Evolutionary conservation across 768 basidiomycete genomes (phyloP).

Genomic region (Crepidotus variabilis): DNA sequence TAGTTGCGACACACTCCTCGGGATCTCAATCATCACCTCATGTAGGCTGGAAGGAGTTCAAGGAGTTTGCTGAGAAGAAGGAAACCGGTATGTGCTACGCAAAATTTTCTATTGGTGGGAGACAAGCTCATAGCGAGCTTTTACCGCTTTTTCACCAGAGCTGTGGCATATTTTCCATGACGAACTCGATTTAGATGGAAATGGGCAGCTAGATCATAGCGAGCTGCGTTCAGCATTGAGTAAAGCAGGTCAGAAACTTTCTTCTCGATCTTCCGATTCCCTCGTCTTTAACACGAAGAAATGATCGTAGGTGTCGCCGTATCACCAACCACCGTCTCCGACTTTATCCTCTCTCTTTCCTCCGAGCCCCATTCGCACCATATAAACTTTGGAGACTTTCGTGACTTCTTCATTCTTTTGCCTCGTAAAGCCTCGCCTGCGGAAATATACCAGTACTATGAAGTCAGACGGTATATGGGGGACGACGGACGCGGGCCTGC

Average conservation of each 20-base stretch:
- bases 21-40: constrained; percentile 30
- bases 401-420: constrained; percentile 85
- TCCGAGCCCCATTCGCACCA: constrained; percentile 62
- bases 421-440: constrained; percentile 76
- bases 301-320: constrained; percentile 60
- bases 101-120: not conserved
- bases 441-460: constrained; percentile 86
- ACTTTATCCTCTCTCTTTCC: constrained; percentile 80
- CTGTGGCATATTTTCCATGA: constrained; percentile 90
- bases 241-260: constrained; percentile 57
- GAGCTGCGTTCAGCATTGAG: constrained; percentile 43
- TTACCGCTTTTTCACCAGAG: constrained; percentile 41
- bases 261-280: not conserved
- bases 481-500: constrained; percentile 77
- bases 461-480: constrained; percentile 62
- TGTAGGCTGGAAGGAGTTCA: constrained; percentile 71
- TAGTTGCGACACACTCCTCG: constrained; percentile 40
- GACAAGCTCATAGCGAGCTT: constrained; percentile 11
- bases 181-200: constrained; percentile 86
- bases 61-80: constrained; percentile 72
- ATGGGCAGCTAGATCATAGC: constrained; percentile 70
- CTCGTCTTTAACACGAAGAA: not conserved
- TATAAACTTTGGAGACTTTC: constrained; percentile 81
- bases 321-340: constrained; percentile 62
- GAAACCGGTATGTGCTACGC: constrained; percentile 60